Evolutionary conservation across 441 rosid species (phyloP).

Genomic region (Gossypium davidsonii): DNA sequence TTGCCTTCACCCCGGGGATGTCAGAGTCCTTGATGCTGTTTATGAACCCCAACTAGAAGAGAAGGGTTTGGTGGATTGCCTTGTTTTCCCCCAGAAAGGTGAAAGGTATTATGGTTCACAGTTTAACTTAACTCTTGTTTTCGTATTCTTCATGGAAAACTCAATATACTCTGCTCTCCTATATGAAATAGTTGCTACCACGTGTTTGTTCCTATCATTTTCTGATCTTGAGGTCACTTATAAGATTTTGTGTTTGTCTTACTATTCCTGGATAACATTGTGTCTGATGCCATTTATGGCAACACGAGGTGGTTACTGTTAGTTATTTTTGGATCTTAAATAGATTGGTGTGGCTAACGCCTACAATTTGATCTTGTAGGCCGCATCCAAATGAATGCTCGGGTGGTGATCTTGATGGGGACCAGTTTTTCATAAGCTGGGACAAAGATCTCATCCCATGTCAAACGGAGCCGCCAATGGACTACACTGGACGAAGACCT

Average conservation of each 20-base stretch:
- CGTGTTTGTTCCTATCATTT: neutral
- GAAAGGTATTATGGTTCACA: slow-evolving; percentile 40
- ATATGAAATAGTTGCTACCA: neutral
- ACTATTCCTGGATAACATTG: neutral
- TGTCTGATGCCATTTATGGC: neutral
- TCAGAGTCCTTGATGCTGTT: slow-evolving; percentile 82
- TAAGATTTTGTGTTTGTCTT: neutral
- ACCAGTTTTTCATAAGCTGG: slow-evolving; percentile 83
- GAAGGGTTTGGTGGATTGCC: slow-evolving; percentile 64
- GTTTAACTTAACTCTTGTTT: neutral
- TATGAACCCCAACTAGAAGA: slow-evolving; percentile 54
- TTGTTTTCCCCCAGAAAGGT: slow-evolving; percentile 83
- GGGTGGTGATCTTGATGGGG: slow-evolving; percentile 99
- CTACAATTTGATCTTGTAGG: slow-evolving; percentile 36
- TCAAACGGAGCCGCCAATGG: slow-evolving; percentile 73
- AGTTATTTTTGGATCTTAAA: slow-evolving; percentile 1
- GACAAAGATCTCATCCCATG: slow-evolving; percentile 64
- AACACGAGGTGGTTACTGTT: neutral
- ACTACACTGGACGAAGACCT: slow-evolving; percentile 69
- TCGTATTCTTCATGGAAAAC: neutral
- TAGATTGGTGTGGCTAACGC: slow-evolving; percentile 10
- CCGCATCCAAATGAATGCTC: slow-evolving; percentile 98
- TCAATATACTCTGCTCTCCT: neutral
- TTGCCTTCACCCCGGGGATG: slow-evolving; percentile 92
- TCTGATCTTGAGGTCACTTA: neutral